A percentile compares a stretch with the other conserved stretches of the same genome.
Conservation (phyloP, 2,329 filamentous ascomycete species). For the Alternaria consortialis region DNA sequence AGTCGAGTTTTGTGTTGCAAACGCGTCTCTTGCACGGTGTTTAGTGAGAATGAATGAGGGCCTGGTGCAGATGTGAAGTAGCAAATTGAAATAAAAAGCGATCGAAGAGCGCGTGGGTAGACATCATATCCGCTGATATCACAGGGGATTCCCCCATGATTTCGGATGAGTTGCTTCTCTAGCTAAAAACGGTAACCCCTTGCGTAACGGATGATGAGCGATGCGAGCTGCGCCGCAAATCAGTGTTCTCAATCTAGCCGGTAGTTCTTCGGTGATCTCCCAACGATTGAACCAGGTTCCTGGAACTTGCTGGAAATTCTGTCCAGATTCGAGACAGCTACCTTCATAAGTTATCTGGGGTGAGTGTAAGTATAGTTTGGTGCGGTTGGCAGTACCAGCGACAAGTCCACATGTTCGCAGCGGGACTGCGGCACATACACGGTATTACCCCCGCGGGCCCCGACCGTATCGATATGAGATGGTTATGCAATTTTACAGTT, state of each 20-base stretch:
- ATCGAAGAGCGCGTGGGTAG: not conserved
- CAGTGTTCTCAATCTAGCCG: not conserved
- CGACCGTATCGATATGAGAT: not conserved
- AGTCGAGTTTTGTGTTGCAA: not conserved
- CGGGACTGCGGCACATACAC: not conserved
- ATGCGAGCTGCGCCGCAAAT: not conserved
- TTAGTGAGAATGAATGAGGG: not conserved
- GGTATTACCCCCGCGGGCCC: not conserved
- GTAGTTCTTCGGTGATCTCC: not conserved
- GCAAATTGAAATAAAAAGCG: not conserved
- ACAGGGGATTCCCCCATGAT: not conserved
- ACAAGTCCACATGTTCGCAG: slow-evolving; percentile 5
- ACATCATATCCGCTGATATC: not conserved
- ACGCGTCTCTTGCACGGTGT: not conserved
- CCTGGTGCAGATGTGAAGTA: not conserved
- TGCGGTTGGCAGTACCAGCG: not conserved
- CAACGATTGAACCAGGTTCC: not conserved
- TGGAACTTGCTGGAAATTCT: not conserved
- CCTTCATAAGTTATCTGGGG: not conserved
- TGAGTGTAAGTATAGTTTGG: not conserved
- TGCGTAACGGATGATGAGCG: not conserved
- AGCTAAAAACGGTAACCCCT: not conserved
- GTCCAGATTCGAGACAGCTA: not conserved
- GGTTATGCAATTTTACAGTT: not conserved
- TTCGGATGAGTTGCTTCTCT: not conserved